A percentile compares a stretch with the other conserved stretches of the same genome.
Conservation (phyloP, 2,329 filamentous ascomycete species). For the Stylonectria norvegica region DNA sequence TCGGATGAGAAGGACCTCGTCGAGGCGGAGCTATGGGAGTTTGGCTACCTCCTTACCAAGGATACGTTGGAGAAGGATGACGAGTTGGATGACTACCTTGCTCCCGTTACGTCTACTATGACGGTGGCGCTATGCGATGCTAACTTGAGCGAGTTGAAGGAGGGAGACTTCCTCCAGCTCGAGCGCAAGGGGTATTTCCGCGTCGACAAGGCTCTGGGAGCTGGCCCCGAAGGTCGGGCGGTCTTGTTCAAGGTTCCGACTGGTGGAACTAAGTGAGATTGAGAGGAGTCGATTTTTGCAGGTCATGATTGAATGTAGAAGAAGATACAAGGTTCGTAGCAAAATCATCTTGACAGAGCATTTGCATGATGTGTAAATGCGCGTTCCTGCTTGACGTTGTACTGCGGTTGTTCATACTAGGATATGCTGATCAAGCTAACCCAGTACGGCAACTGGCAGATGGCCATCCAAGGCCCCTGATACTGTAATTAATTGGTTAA, state of each 20-base stretch:
- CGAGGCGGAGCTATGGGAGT: constrained; percentile 84
- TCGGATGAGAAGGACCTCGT: constrained; percentile 72
- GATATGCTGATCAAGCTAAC: too few species aligned
- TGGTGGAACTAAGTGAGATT: constrained; percentile 40
- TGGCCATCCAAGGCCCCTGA: too few species aligned
- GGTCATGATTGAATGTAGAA: too few species aligned
- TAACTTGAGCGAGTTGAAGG: constrained; percentile 74
- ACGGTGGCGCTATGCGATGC: constrained; percentile 75
- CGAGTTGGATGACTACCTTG: constrained; percentile 78
- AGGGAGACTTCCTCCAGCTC: constrained; percentile 90
- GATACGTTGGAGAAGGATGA: constrained; percentile 91
- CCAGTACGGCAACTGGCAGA: too few species aligned
- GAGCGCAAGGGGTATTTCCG: constrained; percentile 92
- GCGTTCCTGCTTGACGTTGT: too few species aligned
- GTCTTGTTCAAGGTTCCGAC: constrained; percentile 58
- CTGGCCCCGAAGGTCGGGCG: constrained; percentile 51
- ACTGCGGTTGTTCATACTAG: too few species aligned
- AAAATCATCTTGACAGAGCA: too few species aligned
- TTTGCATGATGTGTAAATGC: too few species aligned
- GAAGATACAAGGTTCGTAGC: neutral
- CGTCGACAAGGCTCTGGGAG: constrained; percentile 63
- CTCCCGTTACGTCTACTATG: constrained; percentile 68
- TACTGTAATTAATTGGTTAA: too few species aligned
- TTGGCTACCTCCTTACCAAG: constrained; percentile 93
- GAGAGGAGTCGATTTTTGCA: too few species aligned